Evolutionary conservation across 2,329 filamentous ascomycete species (phyloP), one percentile per base, ranked within the genome.

Genomic region (Capronia coronata): DNA sequence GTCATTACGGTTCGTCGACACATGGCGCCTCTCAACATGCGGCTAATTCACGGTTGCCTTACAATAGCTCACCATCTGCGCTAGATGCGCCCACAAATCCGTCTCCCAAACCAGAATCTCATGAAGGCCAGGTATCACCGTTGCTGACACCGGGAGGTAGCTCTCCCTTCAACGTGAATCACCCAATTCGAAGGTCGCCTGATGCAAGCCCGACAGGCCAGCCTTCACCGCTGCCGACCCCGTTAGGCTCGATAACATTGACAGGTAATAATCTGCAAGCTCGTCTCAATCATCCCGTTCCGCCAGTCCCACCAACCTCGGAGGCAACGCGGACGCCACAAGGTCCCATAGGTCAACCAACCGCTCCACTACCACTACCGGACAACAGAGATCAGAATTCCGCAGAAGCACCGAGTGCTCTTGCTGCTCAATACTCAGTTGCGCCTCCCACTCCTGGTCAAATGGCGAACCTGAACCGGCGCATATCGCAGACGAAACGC

Each of bases 281-380:
- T 22, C 59, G 62, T 4, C 54, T 64, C 18, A 61, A 64, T 45
- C 63, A 65, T 49, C 62, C 62, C 14, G 56, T 62, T n/a, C 63
- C 62, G 19, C 62, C 63, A 38, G 53, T 56, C 11, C 61, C 61
- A 14, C 39, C 42, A 21, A 38, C 37, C 7, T 35, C 46, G 13
- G 49, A 54, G 22, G 35, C 46, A 11, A 49, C 46, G 41, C 40
- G 41, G 13, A 42, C 48, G 29, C 46, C 46, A 16, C 27, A 46
- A 23, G 46, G 41, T 9, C 21, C 39, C 13, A 18, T 23, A n/a
- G 19, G 19, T 18, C 50, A 41, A 13, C 13, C 41, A 3, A 18
- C 19, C 13, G 3, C 41, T 22, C 43, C 40, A 5, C n/a, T n/a
- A n/a, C n/a, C n/a, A 27, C 25, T 10, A 6, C 25, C 25, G 25